phyloP scores from a whole-genome alignment of 495 filamentous ascomycete genomes.

The Geopyxis carbonaria region DNA sequence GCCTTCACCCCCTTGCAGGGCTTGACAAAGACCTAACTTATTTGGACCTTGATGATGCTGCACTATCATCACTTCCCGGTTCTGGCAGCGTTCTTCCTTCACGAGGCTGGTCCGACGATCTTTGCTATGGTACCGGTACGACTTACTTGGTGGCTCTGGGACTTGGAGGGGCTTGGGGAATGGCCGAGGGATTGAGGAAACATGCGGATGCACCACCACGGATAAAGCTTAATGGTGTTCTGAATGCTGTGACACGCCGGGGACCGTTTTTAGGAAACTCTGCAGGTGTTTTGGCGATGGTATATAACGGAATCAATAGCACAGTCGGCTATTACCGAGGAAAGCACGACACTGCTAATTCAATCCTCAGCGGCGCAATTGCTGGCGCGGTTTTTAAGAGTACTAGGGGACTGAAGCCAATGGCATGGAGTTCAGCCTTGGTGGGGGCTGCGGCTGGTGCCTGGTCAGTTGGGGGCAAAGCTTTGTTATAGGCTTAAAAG shows the following conservation, averaged over 20 bases:
- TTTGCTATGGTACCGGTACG: conserved; percentile 91
- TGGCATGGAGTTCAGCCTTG: conserved; percentile 80
- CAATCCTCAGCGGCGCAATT: conserved; percentile 61
- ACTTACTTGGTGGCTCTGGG: conserved; percentile 76
- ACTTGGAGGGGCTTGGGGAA: conserved; percentile 79
- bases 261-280: conserved; percentile 95
- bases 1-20: conserved; percentile 85
- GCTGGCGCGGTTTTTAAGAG: conserved; percentile 94
- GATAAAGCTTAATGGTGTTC: conserved; percentile 75
- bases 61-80: conserved; percentile 76
- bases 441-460: conserved; percentile 67
- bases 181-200: conserved; percentile 69
- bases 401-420: conserved; percentile 70
- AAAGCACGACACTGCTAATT: conserved; percentile 82
- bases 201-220: conserved; percentile 63
- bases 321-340: conserved; percentile 68
- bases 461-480: conserved; percentile 52
- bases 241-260: conserved; percentile 80
- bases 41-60: conserved; percentile 78
- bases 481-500: conserved; percentile 10
- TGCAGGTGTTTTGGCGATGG: conserved; percentile 83
- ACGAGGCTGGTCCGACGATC: conserved; percentile 90
- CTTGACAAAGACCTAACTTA: conserved; percentile 86
- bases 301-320: conserved; percentile 91
- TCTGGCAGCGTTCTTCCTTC: conserved; percentile 73